These are phyloP conservation scores for Nitzschia inconspicua DNA, from an alignment of 108 stramenopile genomes.

Conservation along the genomic window DNA sequence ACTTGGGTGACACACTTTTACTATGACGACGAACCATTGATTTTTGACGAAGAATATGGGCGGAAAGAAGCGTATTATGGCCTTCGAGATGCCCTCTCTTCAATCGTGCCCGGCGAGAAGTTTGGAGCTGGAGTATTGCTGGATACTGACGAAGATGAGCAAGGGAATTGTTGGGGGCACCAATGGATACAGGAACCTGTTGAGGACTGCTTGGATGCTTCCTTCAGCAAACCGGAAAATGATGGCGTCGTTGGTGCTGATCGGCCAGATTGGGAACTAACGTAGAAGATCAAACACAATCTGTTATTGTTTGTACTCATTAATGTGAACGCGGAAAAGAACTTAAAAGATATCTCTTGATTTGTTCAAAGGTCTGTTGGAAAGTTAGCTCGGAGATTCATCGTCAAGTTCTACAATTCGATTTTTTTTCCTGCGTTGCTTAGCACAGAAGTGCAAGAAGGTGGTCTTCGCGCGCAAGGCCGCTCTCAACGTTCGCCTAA, in stretches of 20 bases:
- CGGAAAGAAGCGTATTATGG: constrained; percentile 66
- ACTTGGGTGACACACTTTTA: constrained; percentile 88
- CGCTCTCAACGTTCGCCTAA: too few species aligned
- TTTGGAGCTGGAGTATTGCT: constrained; percentile 53
- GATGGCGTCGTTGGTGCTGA: constrained; percentile 13
- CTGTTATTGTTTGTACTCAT: too few species aligned
- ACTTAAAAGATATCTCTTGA: too few species aligned
- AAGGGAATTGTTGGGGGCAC: constrained; percentile 71
- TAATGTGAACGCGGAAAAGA: too few species aligned
- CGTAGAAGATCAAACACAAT: too few species aligned
- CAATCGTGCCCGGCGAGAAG: constrained; percentile 53
- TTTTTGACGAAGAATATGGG: constrained; percentile 75
- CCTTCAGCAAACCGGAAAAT: not conserved
- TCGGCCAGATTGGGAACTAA: constrained; percentile 50
- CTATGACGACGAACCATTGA: constrained; percentile 72
- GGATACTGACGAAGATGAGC: constrained; percentile 42
- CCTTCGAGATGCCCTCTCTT: constrained; percentile 59
- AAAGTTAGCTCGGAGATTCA: too few species aligned
- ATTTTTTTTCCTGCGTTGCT: too few species aligned
- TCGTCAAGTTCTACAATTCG: too few species aligned
- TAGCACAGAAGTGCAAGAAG: too few species aligned
- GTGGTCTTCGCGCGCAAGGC: too few species aligned
- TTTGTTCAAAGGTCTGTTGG: too few species aligned
- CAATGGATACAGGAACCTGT: constrained; percentile 73
- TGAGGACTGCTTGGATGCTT: constrained; percentile 5